A percentile compares a stretch with the other conserved stretches of the same genome.
These are phyloP conservation scores for Stachybotrys chartarum DNA, from an alignment of 2,329 filamentous ascomycete species.

Conservation along the genomic window DNA sequence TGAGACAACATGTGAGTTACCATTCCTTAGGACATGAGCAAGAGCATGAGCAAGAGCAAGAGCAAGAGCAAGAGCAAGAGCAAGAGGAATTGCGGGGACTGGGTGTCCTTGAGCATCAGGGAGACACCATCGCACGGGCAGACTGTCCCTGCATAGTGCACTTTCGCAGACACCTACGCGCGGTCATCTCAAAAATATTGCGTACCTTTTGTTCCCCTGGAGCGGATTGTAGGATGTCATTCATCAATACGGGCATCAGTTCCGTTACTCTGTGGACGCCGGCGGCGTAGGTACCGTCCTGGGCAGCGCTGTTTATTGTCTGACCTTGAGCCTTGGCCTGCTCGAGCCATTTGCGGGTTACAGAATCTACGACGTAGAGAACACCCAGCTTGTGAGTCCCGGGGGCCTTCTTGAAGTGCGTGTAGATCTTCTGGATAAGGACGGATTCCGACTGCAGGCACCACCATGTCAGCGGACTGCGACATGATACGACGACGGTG, in stretches of 20 bases:
- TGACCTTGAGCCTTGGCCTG: slow-evolving; percentile 84
- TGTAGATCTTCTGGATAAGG: slow-evolving; percentile 93
- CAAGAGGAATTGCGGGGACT: slow-evolving; percentile 2
- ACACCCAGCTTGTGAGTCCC: slow-evolving; percentile 96
- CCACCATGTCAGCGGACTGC: background rate
- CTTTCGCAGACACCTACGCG: slow-evolving; percentile 9
- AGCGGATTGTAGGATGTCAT: slow-evolving; percentile 82
- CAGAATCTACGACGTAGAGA: slow-evolving; percentile 99
- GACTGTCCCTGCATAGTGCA: background rate
- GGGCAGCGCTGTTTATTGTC: slow-evolving; percentile 69
- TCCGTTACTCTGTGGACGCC: slow-evolving; percentile 96
- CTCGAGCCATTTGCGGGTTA: slow-evolving; percentile 98
- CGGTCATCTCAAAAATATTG: slow-evolving; percentile 27
- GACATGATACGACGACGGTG: background rate
- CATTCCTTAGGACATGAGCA: slow-evolving; percentile 9
- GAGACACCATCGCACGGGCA: background rate
- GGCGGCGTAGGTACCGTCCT: slow-evolving; percentile 88
- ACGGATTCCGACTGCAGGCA: slow-evolving; percentile 74
- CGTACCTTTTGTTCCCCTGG: slow-evolving; percentile 97
- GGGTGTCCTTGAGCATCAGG: background rate
- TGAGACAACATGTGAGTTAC: slow-evolving; percentile 32
- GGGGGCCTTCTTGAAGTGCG: slow-evolving; percentile 92
- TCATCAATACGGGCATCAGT: slow-evolving; percentile 87
- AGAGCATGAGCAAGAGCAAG: slow-evolving; percentile 5
- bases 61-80: slow-evolving; percentile 2